These are phyloP conservation scores for Rugosomyces carneus DNA, from an alignment of 1,284 basidiomycete genomes.

Conservation along the genomic window DNA sequence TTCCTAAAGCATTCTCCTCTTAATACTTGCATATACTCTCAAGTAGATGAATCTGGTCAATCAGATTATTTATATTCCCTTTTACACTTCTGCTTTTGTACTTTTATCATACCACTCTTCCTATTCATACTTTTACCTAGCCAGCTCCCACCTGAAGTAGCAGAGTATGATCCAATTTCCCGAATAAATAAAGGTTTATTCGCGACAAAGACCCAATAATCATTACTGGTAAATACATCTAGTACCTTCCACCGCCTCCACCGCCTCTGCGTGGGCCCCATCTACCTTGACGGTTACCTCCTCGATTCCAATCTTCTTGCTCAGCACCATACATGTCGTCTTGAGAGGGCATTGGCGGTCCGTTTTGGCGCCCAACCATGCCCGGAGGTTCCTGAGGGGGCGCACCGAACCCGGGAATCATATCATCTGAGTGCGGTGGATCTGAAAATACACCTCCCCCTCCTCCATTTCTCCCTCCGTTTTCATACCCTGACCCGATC, in stretches of 20 bases:
- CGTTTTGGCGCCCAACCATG: slow-evolving; percentile 23
- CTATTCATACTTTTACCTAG: too few species aligned
- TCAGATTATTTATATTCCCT: too few species aligned
- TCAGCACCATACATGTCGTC: slow-evolving; percentile 28
- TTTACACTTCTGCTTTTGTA: too few species aligned
- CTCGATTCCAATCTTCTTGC: slow-evolving; percentile 24
- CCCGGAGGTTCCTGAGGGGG: slow-evolving; percentile 11
- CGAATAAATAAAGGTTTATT: too few species aligned
- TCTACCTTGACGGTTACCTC: slow-evolving; percentile 25
- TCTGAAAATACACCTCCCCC: slow-evolving; percentile 11
- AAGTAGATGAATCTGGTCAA: too few species aligned
- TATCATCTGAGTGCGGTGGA: slow-evolving; percentile 29
- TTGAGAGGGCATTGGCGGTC: slow-evolving; percentile 23
- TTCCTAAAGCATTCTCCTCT: too few species aligned
- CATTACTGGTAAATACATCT: too few species aligned
- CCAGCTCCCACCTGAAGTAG: too few species aligned
- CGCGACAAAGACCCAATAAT: too few species aligned
- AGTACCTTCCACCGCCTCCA: slow-evolving; percentile 8
- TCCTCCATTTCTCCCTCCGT: slow-evolving; percentile 6
- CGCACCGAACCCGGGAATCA: slow-evolving; percentile 49
- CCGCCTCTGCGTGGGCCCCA: slow-evolving; percentile 28
- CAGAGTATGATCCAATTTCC: too few species aligned
- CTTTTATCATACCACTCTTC: too few species aligned
- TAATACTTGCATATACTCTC: too few species aligned
- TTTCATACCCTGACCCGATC: slow-evolving; percentile 20